These are phyloP conservation scores for Coemansia sp. DNA, from an alignment of 192 early-diverging fungal genomes.

Conservation along the genomic window DNA sequence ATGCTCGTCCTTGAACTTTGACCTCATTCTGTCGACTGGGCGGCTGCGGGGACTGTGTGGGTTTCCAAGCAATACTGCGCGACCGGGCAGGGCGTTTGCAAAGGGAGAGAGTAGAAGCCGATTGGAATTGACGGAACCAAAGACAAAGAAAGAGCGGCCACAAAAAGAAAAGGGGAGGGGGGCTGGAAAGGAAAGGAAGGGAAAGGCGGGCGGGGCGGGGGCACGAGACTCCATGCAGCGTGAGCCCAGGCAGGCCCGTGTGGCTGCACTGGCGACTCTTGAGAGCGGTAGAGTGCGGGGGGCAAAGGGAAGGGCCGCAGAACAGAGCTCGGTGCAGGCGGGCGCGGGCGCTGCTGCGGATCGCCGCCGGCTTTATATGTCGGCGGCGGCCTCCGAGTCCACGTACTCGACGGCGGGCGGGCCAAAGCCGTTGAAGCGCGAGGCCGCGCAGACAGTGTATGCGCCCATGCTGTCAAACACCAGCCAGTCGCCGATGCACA, in stretches of 20 bases:
- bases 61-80: background rate
- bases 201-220: background rate
- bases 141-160: background rate
- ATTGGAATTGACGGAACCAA: background rate
- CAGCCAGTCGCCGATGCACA: conserved; percentile 95
- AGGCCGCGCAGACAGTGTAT: conserved; percentile 87
- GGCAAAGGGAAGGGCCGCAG: too few species aligned
- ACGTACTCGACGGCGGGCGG: conserved; percentile 82
- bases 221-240: too few species aligned
- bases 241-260: too few species aligned
- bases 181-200: background rate
- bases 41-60: background rate
- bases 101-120: background rate
- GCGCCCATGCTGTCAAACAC: conserved; percentile 95
- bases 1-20: conserved; percentile 97
- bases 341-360: too few species aligned
- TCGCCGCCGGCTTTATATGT: too few species aligned
- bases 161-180: background rate
- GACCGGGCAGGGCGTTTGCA: background rate
- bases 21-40: conserved; percentile 52
- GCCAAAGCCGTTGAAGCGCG: conserved; percentile 84
- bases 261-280: too few species aligned
- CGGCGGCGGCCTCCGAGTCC: conserved; percentile 67
- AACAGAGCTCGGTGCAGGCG: too few species aligned
- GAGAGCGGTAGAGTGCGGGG: too few species aligned